Conservation (phyloP, 2,329 filamentous ascomycete genomes). For the Didymella arachidicola region DNA sequence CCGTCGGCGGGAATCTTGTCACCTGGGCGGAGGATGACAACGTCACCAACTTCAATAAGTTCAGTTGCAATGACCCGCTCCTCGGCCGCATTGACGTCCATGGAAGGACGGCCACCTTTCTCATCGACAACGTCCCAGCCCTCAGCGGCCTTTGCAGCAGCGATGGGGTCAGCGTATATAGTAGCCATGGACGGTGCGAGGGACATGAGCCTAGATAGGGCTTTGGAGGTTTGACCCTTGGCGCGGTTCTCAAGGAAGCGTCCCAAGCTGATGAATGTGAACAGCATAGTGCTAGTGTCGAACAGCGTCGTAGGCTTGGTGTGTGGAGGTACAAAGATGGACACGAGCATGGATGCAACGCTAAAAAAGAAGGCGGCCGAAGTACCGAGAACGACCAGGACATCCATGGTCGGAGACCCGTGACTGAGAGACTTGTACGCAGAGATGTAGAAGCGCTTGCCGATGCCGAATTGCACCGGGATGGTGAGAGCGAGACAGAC, state of each 20-base stretch:
- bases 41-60: slow-evolving; percentile 89
- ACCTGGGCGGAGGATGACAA: slow-evolving; percentile 90
- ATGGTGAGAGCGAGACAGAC: slow-evolving; percentile 84
- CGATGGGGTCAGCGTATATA: slow-evolving; percentile 94
- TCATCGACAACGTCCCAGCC: slow-evolving; percentile 66
- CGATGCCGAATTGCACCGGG: slow-evolving; percentile 95
- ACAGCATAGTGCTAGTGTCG: slow-evolving; percentile 97
- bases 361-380: slow-evolving; percentile 98
- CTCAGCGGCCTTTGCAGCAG: slow-evolving; percentile 88
- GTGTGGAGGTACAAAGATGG: slow-evolving; percentile 77
- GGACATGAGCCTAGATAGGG: slow-evolving; percentile 92
- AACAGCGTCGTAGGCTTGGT: slow-evolving; percentile 87
- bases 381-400: slow-evolving; percentile 90
- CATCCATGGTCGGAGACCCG: slow-evolving; percentile 94
- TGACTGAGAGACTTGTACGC: slow-evolving; percentile 95
- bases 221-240: slow-evolving; percentile 95
- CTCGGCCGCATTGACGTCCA: slow-evolving; percentile 70
- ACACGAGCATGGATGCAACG: slow-evolving; percentile 83
- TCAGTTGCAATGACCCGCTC: slow-evolving; percentile 92
- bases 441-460: slow-evolving; percentile 89
- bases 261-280: slow-evolving; percentile 92
- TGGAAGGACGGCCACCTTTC: slow-evolving; percentile 55
- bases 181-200: slow-evolving; percentile 95
- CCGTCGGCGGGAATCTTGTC: slow-evolving; percentile 98
- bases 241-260: slow-evolving; percentile 92